These are phyloP conservation scores for Psilocybe sp. DNA, from an alignment of 768 basidiomycete species.

Conservation along the genomic window DNA sequence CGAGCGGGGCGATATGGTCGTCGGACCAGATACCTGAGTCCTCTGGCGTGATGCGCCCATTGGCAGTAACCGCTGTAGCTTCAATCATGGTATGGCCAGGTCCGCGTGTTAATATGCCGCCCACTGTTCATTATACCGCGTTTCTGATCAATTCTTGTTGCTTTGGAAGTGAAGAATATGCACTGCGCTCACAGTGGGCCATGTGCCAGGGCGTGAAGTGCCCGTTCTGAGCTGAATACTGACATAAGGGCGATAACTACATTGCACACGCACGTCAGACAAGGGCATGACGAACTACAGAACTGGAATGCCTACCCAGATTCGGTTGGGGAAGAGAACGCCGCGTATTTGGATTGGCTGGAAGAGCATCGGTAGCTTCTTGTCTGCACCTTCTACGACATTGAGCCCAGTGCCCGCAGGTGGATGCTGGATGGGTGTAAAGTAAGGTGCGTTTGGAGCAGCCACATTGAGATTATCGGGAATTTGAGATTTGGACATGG, in stretches of 20 bases:
- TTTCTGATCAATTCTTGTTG: neutral
- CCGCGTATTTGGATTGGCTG: slow-evolving; percentile 54
- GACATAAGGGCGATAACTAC: slow-evolving; percentile 55
- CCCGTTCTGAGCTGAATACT: slow-evolving; percentile 59
- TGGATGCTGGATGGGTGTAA: slow-evolving; percentile 43
- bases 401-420: slow-evolving; percentile 42
- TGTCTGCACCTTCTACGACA: slow-evolving; percentile 35
- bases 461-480: slow-evolving; percentile 32
- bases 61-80: slow-evolving; percentile 54
- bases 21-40: slow-evolving; percentile 63
- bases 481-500: neutral
- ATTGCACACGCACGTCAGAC: neutral
- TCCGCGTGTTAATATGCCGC: slow-evolving; percentile 46
- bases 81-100: slow-evolving; percentile 61
- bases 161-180: neutral
- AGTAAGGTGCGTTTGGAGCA: slow-evolving; percentile 42
- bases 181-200: slow-evolving; percentile 49
- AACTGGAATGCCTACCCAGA: slow-evolving; percentile 37
- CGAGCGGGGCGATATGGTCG: slow-evolving; percentile 27
- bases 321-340: slow-evolving; percentile 51
- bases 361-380: slow-evolving; percentile 34
- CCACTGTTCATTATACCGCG: slow-evolving; percentile 30
- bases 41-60: slow-evolving; percentile 61
- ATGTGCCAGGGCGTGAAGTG: slow-evolving; percentile 52
- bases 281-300: neutral